Conservation (phyloP, 306 rosid genomes). For the Cucurbita maxima region DNA sequence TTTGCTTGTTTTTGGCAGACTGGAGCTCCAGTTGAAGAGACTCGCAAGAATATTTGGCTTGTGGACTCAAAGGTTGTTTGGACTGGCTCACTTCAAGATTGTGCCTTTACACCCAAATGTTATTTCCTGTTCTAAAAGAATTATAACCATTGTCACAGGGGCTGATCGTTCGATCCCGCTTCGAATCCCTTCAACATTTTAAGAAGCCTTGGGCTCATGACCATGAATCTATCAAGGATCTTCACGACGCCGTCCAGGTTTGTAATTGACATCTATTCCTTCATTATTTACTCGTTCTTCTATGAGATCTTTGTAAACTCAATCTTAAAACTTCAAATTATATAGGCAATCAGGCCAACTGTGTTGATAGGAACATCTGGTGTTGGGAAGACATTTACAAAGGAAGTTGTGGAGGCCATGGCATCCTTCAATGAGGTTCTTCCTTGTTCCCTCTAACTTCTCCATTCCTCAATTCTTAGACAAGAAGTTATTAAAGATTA, state of each 20-base stretch:
- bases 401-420: slow-evolving; percentile 93
- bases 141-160: slow-evolving; percentile 36
- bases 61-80: slow-evolving; percentile 81
- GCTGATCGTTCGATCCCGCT: slow-evolving; percentile 64
- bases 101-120: not conserved
- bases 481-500: not conserved
- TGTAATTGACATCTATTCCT: slow-evolving; percentile 1
- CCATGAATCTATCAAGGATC: slow-evolving; percentile 67
- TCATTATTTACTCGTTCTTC: not conserved
- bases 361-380: slow-evolving; percentile 93
- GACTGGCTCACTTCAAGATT: not conserved
- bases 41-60: slow-evolving; percentile 93
- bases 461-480: not conserved
- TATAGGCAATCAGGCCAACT: slow-evolving; percentile 87
- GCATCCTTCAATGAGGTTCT: slow-evolving; percentile 66
- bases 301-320: not conserved
- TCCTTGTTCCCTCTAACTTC: slow-evolving; percentile 4
- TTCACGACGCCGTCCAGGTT: slow-evolving; percentile 73
- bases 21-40: slow-evolving; percentile 60
- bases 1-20: slow-evolving; percentile 29
- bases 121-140: slow-evolving; percentile 5
- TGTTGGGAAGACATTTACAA: slow-evolving; percentile 79
- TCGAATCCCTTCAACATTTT: slow-evolving; percentile 74
- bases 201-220: slow-evolving; percentile 99
- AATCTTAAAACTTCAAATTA: slow-evolving; percentile 4